phyloP scores from a whole-genome alignment of 768 basidiomycete genomes.

The Russula compacta region DNA sequence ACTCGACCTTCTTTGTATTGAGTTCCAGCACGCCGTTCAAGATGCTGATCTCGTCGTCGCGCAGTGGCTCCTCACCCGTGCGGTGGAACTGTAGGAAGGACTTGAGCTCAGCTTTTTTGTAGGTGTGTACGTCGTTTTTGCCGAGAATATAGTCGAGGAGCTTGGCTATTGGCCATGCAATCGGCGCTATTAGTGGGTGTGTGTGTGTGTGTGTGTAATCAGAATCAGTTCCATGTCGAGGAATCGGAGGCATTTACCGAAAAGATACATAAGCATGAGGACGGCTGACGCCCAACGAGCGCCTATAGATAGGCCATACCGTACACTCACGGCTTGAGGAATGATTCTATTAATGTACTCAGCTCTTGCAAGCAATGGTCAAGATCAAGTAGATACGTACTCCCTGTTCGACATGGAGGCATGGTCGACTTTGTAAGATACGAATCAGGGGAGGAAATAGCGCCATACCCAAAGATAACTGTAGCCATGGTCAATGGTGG shows the following conservation, averaged over 20 bases:
- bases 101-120: slow-evolving; percentile 62
- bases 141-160: slow-evolving; percentile 80
- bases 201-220: too few species aligned
- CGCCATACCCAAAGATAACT: slow-evolving; percentile 76
- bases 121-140: slow-evolving; percentile 57
- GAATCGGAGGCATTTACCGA: slow-evolving; percentile 28
- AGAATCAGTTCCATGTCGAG: not conserved
- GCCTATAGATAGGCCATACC: slow-evolving; percentile 51
- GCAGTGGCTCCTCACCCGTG: slow-evolving; percentile 63
- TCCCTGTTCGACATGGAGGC: not conserved
- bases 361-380: not conserved
- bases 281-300: slow-evolving; percentile 45
- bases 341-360: slow-evolving; percentile 38
- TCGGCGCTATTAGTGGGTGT: slow-evolving; percentile 30
- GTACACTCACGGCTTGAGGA: slow-evolving; percentile 62
- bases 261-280: slow-evolving; percentile 40
- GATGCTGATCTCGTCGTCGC: slow-evolving; percentile 77
- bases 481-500: not conserved
- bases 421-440: not conserved
- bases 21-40: slow-evolving; percentile 73
- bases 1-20: slow-evolving; percentile 55
- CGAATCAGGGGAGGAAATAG: not conserved
- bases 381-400: not conserved
- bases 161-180: slow-evolving; percentile 53
- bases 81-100: slow-evolving; percentile 72